phyloP scores from a whole-genome alignment of 345 rosid species.

The Sisymbrium altissimum region DNA sequence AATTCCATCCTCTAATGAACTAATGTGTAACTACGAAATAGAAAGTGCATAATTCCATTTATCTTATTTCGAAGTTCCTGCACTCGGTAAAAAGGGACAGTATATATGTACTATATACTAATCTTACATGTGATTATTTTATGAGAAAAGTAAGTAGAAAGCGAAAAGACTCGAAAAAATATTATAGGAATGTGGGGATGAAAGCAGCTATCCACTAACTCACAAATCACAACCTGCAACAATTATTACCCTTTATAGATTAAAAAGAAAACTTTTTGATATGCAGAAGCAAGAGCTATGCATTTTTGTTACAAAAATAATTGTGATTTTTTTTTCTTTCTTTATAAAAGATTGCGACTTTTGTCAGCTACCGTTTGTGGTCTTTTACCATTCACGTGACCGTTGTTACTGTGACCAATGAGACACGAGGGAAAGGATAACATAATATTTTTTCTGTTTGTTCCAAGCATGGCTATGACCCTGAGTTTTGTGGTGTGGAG shows the following conservation, averaged over 20 bases:
- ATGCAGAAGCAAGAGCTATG: background rate
- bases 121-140: conserved; percentile 5
- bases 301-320: background rate
- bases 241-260: conserved; percentile 26
- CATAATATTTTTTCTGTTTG: background rate
- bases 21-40: background rate
- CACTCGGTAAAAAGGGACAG: background rate
- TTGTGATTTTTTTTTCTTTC: background rate
- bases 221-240: conserved; percentile 27
- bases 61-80: background rate
- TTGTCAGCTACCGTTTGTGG: conserved; percentile 30
- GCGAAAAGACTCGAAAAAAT: conserved; percentile 18
- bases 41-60: background rate
- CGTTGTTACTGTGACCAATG: conserved; percentile 29
- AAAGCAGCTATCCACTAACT: conserved; percentile 24
- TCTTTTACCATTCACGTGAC: conserved; percentile 34
- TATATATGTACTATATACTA: background rate
- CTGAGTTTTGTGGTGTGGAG: background rate
- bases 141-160: conserved; percentile 23
- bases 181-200: conserved; percentile 21
- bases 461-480: conserved; percentile 5
- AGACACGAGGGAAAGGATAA: conserved; percentile 2
- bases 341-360: conserved; percentile 15
- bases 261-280: conserved; percentile 16
- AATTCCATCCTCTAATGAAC: background rate